A percentile compares a stretch with the other conserved stretches of the same genome.
These are phyloP conservation scores for Umbilicus rupestris DNA, from an alignment of 164 flowering plant species.

Conservation along the genomic window DNA sequence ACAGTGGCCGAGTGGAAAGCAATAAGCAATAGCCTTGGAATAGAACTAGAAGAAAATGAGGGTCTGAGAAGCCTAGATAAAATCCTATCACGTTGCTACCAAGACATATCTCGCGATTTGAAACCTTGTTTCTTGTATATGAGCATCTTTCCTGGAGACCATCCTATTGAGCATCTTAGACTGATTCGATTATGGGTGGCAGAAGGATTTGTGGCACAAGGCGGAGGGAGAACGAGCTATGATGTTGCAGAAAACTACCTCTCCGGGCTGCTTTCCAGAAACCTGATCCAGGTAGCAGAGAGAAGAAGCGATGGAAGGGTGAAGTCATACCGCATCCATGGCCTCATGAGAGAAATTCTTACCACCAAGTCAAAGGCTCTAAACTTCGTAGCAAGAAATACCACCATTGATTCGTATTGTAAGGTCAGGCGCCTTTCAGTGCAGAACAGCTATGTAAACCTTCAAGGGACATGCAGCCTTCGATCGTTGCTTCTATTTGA, in stretches of 20 bases:
- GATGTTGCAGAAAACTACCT: slow-evolving; percentile 23
- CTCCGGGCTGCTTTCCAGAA: slow-evolving; percentile 20
- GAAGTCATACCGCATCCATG: slow-evolving; percentile 15
- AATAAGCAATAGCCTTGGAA: slow-evolving; percentile 11
- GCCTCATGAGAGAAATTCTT: slow-evolving; percentile 18
- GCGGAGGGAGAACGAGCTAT: slow-evolving; percentile 8
- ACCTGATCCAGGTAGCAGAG: slow-evolving; percentile 16
- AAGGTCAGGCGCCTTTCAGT: slow-evolving; percentile 13
- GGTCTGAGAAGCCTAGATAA: slow-evolving; percentile 10
- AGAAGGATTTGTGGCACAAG: slow-evolving; percentile 16
- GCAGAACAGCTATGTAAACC: background rate
- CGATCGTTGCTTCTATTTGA: background rate
- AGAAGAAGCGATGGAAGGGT: slow-evolving; percentile 2
- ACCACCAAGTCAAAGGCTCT: slow-evolving; percentile 11
- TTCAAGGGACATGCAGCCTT: background rate
- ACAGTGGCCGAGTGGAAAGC: slow-evolving; percentile 15
- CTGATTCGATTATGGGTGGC: slow-evolving; percentile 24
- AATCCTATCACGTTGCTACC: slow-evolving; percentile 16
- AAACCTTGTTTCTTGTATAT: slow-evolving; percentile 27
- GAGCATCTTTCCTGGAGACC: slow-evolving; percentile 21
- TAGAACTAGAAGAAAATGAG: slow-evolving; percentile 7
- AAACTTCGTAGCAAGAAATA: background rate
- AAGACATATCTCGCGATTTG: slow-evolving; percentile 20
- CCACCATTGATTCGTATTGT: background rate
- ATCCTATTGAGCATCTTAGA: slow-evolving; percentile 10